phyloP scores from a whole-genome alignment of 179 eudicot genomes.

The Silene vulgaris region DNA sequence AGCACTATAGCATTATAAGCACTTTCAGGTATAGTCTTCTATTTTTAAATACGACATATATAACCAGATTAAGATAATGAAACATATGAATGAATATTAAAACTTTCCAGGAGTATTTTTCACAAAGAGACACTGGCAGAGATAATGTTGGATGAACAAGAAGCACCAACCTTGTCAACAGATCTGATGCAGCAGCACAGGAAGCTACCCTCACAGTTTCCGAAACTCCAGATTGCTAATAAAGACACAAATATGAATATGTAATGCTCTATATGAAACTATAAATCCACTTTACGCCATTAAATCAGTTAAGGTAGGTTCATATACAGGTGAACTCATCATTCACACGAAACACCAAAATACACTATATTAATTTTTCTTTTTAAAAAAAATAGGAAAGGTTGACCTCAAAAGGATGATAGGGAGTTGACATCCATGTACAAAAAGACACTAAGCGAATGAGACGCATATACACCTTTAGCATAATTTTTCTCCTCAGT shows the following conservation, averaged over 20 bases:
- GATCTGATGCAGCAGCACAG: conserved; percentile 77
- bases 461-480: neutral
- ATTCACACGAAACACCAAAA: neutral
- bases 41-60: neutral
- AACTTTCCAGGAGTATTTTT: neutral
- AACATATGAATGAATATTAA: neutral
- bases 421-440: neutral
- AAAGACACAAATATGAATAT: conserved; percentile 13
- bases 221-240: conserved; percentile 61
- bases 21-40: neutral
- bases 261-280: conserved; percentile 2
- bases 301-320: neutral
- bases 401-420: neutral
- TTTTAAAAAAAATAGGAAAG: neutral
- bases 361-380: neutral
- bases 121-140: neutral
- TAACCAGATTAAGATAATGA: neutral
- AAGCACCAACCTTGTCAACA: conserved; percentile 57
- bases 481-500: too few relatives aligned
- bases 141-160: neutral
- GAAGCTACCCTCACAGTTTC: conserved; percentile 72
- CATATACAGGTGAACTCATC: neutral
- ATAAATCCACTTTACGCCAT: neutral
- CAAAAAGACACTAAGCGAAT: neutral
- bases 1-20: conserved; percentile 10